These are phyloP conservation scores for Citrullus mucosospermus DNA, from an alignment of 306 rosid species.

Conservation along the genomic window DNA sequence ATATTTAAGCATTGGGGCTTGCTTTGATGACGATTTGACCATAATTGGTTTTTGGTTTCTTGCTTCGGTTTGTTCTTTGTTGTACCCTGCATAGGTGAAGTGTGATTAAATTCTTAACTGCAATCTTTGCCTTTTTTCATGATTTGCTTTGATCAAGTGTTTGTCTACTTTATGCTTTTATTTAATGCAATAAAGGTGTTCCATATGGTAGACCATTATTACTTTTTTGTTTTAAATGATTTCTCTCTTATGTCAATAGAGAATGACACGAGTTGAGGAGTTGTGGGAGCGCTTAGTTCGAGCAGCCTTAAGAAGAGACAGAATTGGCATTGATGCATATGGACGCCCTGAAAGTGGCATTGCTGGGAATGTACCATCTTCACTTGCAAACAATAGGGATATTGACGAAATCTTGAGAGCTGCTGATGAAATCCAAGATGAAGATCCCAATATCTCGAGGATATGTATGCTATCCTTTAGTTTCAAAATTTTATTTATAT, in stretches of 20 bases:
- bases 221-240: not conserved
- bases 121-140: not conserved
- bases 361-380: slow-evolving; percentile 84
- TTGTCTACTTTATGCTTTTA: not conserved
- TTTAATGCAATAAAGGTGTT: not conserved
- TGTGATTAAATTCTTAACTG: not conserved
- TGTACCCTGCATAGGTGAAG: not conserved
- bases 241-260: slow-evolving; percentile 6
- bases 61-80: not conserved
- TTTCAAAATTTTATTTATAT: not conserved
- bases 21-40: not conserved
- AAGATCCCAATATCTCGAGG: slow-evolving; percentile 71
- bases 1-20: not conserved
- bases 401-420: slow-evolving; percentile 88
- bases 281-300: slow-evolving; percentile 89
- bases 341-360: slow-evolving; percentile 59
- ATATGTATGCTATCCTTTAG: slow-evolving; percentile 34
- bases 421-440: slow-evolving; percentile 94
- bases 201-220: no score
- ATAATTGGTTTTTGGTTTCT: not conserved
- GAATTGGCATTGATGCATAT: slow-evolving; percentile 57
- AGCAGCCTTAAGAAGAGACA: slow-evolving; percentile 63
- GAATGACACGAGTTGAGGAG: slow-evolving; percentile 73
- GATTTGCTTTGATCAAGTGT: not conserved
- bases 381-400: slow-evolving; percentile 84